Conservation (phyloP, 2,329 filamentous ascomycete species). For the Stagonosporopsis chrysanthemi region DNA sequence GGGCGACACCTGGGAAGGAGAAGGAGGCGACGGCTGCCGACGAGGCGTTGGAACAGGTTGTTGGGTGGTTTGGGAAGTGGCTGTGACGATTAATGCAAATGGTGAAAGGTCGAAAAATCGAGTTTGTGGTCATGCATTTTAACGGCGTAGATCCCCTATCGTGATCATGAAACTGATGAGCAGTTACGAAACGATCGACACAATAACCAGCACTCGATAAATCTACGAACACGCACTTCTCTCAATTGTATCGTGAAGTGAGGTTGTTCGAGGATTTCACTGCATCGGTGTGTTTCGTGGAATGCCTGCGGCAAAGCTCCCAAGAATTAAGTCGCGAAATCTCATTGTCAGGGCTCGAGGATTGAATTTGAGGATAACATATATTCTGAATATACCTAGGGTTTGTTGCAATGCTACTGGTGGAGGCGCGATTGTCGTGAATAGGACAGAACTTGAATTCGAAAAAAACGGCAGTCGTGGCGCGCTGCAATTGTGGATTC, state of each 20-base stretch:
- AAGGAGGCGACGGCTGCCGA: conserved; percentile 29
- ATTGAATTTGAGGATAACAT: neutral
- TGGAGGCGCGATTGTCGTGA: neutral
- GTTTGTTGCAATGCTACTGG: neutral
- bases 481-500: neutral
- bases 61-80: conserved; percentile 35
- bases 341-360: neutral
- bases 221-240: neutral
- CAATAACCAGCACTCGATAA: neutral
- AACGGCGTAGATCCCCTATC: no score
- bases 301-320: neutral
- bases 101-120: neutral
- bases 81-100: conserved; percentile 21
- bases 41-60: conserved; percentile 33
- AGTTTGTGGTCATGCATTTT: neutral
- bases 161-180: neutral
- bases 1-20: conserved; percentile 29
- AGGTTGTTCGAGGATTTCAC: neutral
- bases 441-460: neutral
- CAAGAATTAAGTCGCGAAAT: neutral
- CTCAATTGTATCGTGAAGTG: neutral
- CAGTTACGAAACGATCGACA: neutral
- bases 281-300: neutral
- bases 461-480: neutral
- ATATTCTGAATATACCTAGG: neutral